phyloP scores from a whole-genome alignment of 768 basidiomycete species.

The Suillus paluster region DNA sequence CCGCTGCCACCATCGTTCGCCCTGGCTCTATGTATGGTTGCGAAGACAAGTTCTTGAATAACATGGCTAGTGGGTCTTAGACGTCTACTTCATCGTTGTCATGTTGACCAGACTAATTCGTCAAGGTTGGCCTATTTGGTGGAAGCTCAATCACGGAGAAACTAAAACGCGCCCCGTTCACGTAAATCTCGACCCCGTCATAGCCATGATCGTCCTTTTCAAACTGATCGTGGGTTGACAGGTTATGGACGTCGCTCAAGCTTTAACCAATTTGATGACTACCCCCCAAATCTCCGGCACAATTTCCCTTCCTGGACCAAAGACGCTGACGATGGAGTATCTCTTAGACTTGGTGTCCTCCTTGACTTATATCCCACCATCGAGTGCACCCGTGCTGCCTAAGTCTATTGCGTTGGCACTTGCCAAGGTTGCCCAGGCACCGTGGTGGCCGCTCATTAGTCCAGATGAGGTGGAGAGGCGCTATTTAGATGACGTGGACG shows the following conservation, averaged over 20 bases:
- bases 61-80: conserved; percentile 77
- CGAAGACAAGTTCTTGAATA: conserved; percentile 93
- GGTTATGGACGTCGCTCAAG: conserved; percentile 95
- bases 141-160: conserved; percentile 88
- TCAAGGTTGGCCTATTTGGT: conserved; percentile 89
- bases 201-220: conserved; percentile 28
- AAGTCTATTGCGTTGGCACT: conserved; percentile 68
- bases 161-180: conserved; percentile 92
- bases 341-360: conserved; percentile 77
- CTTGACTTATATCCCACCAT: conserved; percentile 77
- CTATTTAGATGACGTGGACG: conserved; percentile 81
- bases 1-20: conserved; percentile 84
- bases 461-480: conserved; percentile 91
- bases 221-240: conserved; percentile 34
- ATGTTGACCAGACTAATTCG: conserved; percentile 17
- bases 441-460: conserved; percentile 91
- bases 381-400: conserved; percentile 75
- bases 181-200: conserved; percentile 49
- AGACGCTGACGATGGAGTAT: conserved; percentile 81
- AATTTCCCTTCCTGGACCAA: conserved; percentile 87
- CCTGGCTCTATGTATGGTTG: conserved; percentile 90
- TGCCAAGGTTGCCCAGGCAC: conserved; percentile 61
- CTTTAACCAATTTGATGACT: conserved; percentile 75
- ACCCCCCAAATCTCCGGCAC: conserved; percentile 67
- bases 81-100: conserved; percentile 9